Evolutionary conservation across 805 yeast species (phyloP).

Genomic region (Starmerella potacharoeniae): DNA sequence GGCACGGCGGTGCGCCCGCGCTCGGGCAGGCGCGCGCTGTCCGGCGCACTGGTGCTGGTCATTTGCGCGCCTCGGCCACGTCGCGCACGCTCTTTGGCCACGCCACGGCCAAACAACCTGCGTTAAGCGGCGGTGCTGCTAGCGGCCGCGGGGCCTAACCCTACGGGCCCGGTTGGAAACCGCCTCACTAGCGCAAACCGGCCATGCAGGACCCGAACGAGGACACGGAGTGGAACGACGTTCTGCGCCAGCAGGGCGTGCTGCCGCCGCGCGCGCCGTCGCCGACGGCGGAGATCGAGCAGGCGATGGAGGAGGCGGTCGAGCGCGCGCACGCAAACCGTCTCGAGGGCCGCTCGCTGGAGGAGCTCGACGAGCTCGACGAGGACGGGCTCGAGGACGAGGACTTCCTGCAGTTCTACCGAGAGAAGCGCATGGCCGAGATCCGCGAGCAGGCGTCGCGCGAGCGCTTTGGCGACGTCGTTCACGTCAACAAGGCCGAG

Average conservation of each 20-base stretch:
- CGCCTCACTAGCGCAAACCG: not conserved
- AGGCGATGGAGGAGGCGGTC: slow-evolving; percentile 74
- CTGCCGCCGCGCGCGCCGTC: slow-evolving; percentile 87
- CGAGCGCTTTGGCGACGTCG: slow-evolving; percentile 61
- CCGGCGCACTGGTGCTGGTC: not conserved
- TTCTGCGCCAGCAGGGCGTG: slow-evolving; percentile 76
- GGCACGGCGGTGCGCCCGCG: not conserved
- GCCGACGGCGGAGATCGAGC: slow-evolving; percentile 77
- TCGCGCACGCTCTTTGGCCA: too few species aligned
- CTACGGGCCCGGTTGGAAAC: not conserved
- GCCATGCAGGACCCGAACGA: slow-evolving; percentile 60
- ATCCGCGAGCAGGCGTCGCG: slow-evolving; percentile 46
- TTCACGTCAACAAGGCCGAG: slow-evolving; percentile 75
- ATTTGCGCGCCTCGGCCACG: not conserved
- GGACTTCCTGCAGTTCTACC: slow-evolving; percentile 60
- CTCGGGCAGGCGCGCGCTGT: not conserved
- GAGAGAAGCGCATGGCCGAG: slow-evolving; percentile 67
- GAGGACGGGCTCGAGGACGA: slow-evolving; percentile 86
- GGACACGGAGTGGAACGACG: slow-evolving; percentile 99
- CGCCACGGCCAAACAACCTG: too few species aligned
- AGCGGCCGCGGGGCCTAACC: not conserved
- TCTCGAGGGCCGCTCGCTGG: slow-evolving; percentile 61
- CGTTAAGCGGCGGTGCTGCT: not conserved
- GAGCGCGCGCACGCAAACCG: slow-evolving; percentile 70
- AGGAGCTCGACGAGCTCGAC: slow-evolving; percentile 77